A percentile compares a stretch with the other conserved stretches of the same genome.
phyloP scores from a whole-genome alignment of 1,139 yeast species.

The Hyphopichia burtonii region DNA sequence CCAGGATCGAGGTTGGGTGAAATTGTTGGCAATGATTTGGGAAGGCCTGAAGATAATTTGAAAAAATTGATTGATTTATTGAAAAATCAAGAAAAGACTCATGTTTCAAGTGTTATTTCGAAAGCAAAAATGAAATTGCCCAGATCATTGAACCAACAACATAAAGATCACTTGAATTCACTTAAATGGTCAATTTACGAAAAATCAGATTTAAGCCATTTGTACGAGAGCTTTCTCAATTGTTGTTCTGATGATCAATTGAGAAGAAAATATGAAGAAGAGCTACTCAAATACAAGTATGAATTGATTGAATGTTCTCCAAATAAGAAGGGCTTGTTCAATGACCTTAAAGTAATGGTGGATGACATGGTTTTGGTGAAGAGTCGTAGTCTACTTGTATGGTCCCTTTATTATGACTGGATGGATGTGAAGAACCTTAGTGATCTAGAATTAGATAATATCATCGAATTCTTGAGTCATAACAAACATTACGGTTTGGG shows the following conservation, averaged over 20 bases:
- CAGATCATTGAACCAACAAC: conserved; percentile 29
- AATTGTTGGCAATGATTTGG: conserved; percentile 49
- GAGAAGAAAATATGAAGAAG: conserved; percentile 61
- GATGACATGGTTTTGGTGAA: conserved; percentile 74
- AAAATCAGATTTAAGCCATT: conserved; percentile 48
- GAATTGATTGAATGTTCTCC: conserved; percentile 47
- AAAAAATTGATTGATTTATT: conserved; percentile 48
- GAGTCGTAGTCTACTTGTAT: conserved; percentile 61
- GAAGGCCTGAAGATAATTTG: conserved; percentile 51
- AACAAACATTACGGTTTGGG: conserved; percentile 70
- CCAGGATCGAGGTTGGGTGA: conserved; percentile 68
- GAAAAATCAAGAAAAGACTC: conserved; percentile 39
- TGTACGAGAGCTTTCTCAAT: conserved; percentile 60
- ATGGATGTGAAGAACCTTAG: conserved; percentile 51
- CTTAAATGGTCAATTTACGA: conserved; percentile 51
- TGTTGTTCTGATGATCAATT: conserved; percentile 59
- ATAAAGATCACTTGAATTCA: conserved; percentile 33
- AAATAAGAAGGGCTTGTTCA: conserved; percentile 35
- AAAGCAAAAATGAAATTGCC: conserved; percentile 44
- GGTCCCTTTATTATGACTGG: conserved; percentile 81
- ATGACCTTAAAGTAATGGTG: conserved; percentile 53
- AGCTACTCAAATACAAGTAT: conserved; percentile 56
- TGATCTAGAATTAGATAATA: conserved; percentile 46
- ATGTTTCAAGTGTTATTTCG: conserved; percentile 25
- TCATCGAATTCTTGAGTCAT: conserved; percentile 50